Conservation (phyloP, 1,284 basidiomycete genomes). For the Heterobasidion annosum region DNA sequence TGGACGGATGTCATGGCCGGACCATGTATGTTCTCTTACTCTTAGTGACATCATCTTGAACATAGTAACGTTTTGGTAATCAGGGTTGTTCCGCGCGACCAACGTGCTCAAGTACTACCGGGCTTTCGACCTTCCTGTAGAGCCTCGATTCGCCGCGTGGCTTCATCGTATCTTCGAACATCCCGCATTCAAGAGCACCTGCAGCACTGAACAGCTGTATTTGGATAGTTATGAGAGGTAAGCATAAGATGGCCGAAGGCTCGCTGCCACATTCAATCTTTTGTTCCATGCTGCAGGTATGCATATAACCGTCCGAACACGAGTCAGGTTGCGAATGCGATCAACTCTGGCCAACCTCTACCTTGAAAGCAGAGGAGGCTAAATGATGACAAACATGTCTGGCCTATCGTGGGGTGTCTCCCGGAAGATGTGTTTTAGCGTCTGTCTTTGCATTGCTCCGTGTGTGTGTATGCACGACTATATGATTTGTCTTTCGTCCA, state of each 20-base stretch:
- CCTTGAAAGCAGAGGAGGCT: constrained; percentile 30
- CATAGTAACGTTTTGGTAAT: neutral
- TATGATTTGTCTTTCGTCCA: no score
- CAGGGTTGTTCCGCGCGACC: constrained; percentile 60
- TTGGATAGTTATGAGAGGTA: constrained; percentile 71
- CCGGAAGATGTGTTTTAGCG: no score
- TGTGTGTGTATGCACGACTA: no score
- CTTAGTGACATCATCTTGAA: neutral
- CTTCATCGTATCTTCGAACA: constrained; percentile 46
- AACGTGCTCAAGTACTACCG: constrained; percentile 66
- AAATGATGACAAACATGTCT: no score
- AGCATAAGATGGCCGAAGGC: constrained; percentile 5
- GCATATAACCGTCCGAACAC: constrained; percentile 67
- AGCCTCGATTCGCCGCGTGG: constrained; percentile 43
- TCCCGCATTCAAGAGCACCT: constrained; percentile 59
- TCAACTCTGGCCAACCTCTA: constrained; percentile 50
- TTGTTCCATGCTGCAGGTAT: constrained; percentile 33
- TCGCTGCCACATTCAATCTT: neutral
- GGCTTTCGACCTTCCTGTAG: constrained; percentile 46
- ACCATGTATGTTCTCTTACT: constrained; percentile 49
- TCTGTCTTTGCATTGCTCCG: no score
- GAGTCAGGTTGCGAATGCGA: constrained; percentile 63
- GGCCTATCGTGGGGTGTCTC: no score
- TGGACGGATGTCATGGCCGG: constrained; percentile 64
- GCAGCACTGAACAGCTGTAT: constrained; percentile 65